Percentiles rank a stretch among this genome's conserved stretches.
These are phyloP conservation scores for Cylindrotheca fusiformis DNA, from an alignment of 108 stramenopile species.

Conservation along the genomic window DNA sequence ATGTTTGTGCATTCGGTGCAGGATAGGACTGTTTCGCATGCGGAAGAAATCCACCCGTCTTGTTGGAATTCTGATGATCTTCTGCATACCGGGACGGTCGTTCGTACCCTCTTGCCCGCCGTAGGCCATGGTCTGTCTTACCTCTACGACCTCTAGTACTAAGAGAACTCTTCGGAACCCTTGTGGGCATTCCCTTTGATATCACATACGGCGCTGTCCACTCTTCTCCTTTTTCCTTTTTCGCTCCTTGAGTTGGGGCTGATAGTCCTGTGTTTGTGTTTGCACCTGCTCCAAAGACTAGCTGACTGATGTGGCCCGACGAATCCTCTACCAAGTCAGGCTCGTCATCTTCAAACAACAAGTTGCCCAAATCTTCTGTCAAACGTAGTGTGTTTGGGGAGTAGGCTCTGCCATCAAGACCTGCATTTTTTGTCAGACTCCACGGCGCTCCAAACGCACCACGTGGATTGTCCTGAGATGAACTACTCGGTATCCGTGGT, in stretches of 20 bases:
- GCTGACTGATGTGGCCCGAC: slow-evolving; percentile 9
- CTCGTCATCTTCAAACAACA: slow-evolving; percentile 71
- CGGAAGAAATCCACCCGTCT: slow-evolving; percentile 24
- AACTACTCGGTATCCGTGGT: slow-evolving; percentile 1
- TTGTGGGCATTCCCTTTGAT: slow-evolving; percentile 22
- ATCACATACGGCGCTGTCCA: slow-evolving; percentile 37
- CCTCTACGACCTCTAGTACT: slow-evolving; percentile 17
- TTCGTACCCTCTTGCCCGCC: slow-evolving; percentile 19
- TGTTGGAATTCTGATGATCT: background rate
- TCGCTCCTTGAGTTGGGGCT: background rate
- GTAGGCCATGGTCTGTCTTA: slow-evolving; percentile 7
- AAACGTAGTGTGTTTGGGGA: slow-evolving; percentile 72
- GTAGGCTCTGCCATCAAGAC: too few species aligned
- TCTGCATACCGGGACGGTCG: slow-evolving; percentile 1
- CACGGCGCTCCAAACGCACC: slow-evolving; percentile 19
- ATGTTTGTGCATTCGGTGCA: slow-evolving; percentile 14
- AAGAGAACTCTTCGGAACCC: slow-evolving; percentile 12
- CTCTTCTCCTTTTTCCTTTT: slow-evolving; percentile 15
- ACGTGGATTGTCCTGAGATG: slow-evolving; percentile 5
- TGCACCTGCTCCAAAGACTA: slow-evolving; percentile 21
- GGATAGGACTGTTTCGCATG: slow-evolving; percentile 40
- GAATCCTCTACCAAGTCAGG: slow-evolving; percentile 19
- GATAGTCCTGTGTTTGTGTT: slow-evolving; percentile 8
- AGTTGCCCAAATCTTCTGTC: slow-evolving; percentile 69
- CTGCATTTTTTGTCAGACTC: slow-evolving; percentile 41